phyloP scores from a whole-genome alignment of 768 basidiomycete genomes.

The Phaeotremella fagi region DNA sequence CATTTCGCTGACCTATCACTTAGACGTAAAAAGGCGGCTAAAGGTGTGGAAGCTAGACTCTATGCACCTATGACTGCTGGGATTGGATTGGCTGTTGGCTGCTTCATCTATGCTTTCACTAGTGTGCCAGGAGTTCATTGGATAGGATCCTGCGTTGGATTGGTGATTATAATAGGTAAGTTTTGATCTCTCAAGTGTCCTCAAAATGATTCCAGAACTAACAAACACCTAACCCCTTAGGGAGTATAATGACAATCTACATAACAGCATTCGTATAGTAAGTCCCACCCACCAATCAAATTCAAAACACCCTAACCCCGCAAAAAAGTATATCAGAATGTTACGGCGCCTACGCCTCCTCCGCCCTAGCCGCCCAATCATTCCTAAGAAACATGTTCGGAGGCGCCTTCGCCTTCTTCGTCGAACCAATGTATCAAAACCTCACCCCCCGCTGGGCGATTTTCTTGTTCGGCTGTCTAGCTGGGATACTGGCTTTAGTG shows the following conservation, averaged over 20 bases:
- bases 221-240: neutral
- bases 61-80: slow-evolving; percentile 44
- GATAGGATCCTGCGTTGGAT: slow-evolving; percentile 60
- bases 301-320: neutral
- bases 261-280: slow-evolving; percentile 52
- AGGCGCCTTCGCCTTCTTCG: slow-evolving; percentile 60
- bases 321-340: slow-evolving; percentile 57
- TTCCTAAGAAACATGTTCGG: slow-evolving; percentile 54
- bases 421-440: slow-evolving; percentile 55
- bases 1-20: neutral
- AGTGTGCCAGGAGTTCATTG: slow-evolving; percentile 57
- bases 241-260: slow-evolving; percentile 12
- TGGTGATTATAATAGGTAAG: slow-evolving; percentile 53
- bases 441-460: slow-evolving; percentile 59
- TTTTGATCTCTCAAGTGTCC: too few relatives aligned
- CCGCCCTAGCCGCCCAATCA: slow-evolving; percentile 65
- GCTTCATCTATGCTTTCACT: slow-evolving; percentile 68
- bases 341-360: slow-evolving; percentile 60
- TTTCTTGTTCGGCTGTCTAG: slow-evolving; percentile 50
- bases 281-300: slow-evolving; percentile 4
- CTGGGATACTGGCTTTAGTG: slow-evolving; percentile 58
- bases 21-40: slow-evolving; percentile 26
- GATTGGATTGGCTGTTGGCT: slow-evolving; percentile 38
- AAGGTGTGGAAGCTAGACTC: slow-evolving; percentile 45
- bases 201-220: neutral